Conservation (phyloP, 495 filamentous ascomycete genomes). For the Astrocystis sublimbata region DNA sequence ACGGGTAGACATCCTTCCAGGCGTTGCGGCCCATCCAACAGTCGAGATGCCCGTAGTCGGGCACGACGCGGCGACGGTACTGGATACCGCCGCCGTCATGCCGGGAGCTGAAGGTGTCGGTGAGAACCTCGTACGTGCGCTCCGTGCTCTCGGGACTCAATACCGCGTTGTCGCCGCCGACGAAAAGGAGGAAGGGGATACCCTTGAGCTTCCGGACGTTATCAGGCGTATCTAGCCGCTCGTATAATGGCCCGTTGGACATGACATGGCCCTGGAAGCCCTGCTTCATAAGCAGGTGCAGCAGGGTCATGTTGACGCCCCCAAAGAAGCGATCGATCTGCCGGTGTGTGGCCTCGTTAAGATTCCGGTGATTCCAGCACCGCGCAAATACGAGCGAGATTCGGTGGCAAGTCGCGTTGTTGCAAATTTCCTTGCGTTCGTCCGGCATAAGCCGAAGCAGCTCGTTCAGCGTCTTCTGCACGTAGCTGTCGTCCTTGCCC, state of each 20-base stretch:
- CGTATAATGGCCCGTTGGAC: constrained; percentile 48
- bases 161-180: constrained; percentile 61
- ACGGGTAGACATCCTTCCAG: constrained; percentile 63
- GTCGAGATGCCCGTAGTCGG: constrained; percentile 69
- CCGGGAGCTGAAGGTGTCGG: constrained; percentile 51
- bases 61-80: constrained; percentile 57
- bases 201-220: constrained; percentile 55
- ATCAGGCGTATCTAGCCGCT: constrained; percentile 46
- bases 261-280: constrained; percentile 55
- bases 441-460: constrained; percentile 62
- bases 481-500: constrained; percentile 44
- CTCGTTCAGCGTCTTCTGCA: constrained; percentile 59
- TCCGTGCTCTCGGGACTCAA: constrained; percentile 59
- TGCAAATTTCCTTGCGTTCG: constrained; percentile 58
- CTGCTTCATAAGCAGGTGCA: constrained; percentile 60
- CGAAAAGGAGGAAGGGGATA: constrained; percentile 60
- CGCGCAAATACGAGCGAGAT: constrained; percentile 62
- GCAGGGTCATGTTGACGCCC: constrained; percentile 60
- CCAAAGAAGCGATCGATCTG: constrained; percentile 63
- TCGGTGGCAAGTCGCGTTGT: constrained; percentile 62
- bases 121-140: constrained; percentile 57
- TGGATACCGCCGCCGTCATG: constrained; percentile 34
- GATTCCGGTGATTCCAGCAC: constrained; percentile 63
- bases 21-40: constrained; percentile 65
- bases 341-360: constrained; percentile 64